Base-by-base conservation (phyloP, 2,329 filamentous ascomycete genomes). In the Neofusicoccum kwambonambiense region DNA sequence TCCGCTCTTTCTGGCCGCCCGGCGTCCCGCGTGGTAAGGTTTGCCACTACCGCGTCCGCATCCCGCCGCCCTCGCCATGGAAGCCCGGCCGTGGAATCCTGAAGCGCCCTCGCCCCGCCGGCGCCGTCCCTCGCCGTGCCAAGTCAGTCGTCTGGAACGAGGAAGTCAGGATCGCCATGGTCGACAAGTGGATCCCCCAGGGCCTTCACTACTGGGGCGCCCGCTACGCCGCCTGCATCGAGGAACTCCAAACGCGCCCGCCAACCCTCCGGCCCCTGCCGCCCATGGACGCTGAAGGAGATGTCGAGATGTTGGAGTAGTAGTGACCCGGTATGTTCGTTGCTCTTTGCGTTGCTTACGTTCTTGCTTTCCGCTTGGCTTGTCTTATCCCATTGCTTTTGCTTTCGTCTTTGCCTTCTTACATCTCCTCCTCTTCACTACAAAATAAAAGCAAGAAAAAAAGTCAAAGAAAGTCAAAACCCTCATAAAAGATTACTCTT, bases 31-130 rank as follows among this genome's bases (percentile, higher is more conserved):
- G 27, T 31, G 27, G 27, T 31, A 31, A 31, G 27, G 27, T 31
- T 7, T 31, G 27, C 27, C 39, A 39, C 34, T 39, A 13, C 35
- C n/a, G 12, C 31, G 41, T 39, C 22, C 22, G 27, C 15, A 50
- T 37, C 19, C 19, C 56, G 4, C 56, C 37, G 41, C 56, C 41
- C 8, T 39, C 41, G 17, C 51, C 34, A 4, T 61, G 57, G 57
- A 61, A 49, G 44, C 57, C 57, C 31, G 57, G 57, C 41, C 42
- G 44, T 15, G 42, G 57, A 11, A 61, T 50, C 57, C 57, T 61
- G 22, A 39, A 56, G 51, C 17, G 34, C 34, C 17, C 27, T 34
- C 27, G 22, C 19, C 35, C 13, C 22, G 27, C n/a, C 60, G 19
- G 15, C 31, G n/a, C 34, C 34, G 13, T 11, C 49, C 45, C 27